Evolutionary conservation across 805 yeast species (phyloP), one percentile per base, ranked within the genome.

Genomic region (Saccharomycopsis fodiens): DNA sequence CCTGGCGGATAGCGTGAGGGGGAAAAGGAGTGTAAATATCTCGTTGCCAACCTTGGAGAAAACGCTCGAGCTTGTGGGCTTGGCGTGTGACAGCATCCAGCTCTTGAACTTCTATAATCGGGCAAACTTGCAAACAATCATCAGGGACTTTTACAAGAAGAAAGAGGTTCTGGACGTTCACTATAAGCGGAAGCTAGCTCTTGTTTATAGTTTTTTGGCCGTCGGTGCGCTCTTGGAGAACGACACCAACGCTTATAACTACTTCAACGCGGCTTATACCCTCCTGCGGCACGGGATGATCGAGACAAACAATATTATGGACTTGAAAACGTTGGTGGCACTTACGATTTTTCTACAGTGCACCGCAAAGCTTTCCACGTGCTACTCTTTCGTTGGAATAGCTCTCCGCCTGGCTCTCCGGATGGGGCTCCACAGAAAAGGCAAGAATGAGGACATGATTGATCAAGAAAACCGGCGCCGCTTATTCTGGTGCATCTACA

Each of bases 361-460:
- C 57, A 82, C 94, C 2, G 95, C 96, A 0, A 72, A 93, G 52
- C 67, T 88, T 46, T 80, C 91, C 0, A 83, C 94, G 1, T 86
- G 96, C 60, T 87, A 88, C 60, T 81, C 94, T 0, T 88, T 86
- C 60, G 84, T 87, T 51, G 96, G 96, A 5, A 80, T 86, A 44
- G 96, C 95, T 0, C 63, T 87, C 39, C 67, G 96, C 57, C 78
- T 89, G 20, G 91, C 95, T 0, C 61, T 87, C 38, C 73, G 88
- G 53, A 87, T 85, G 54, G 95, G 96, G 0, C 65, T 86, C 16
- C 96, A 88, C 61, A 66, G 95, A 51, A 82, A 80, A 58, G 69
- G 86, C 30, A 69, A 76, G 53, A 72, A 60, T 13, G 78, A 79
- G 54, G 67, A 82, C 54, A 89, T 89, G 1, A 79, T 88, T 29